These are phyloP conservation scores for Cicer bijugum DNA, from an alignment of 306 rosid species.

Conservation along the genomic window DNA sequence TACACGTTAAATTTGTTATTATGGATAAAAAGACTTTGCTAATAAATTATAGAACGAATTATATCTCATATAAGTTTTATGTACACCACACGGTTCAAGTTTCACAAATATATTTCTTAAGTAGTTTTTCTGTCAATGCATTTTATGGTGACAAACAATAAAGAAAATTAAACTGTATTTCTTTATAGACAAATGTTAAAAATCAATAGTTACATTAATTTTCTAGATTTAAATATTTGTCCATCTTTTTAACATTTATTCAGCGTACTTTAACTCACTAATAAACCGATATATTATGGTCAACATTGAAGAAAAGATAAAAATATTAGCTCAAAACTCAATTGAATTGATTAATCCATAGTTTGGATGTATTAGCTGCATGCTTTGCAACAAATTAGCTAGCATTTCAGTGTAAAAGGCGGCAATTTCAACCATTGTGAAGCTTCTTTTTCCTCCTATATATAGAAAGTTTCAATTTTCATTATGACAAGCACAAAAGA, in stretches of 20 bases:
- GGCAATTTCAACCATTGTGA: slow-evolving; percentile 20
- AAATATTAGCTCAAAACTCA: not conserved
- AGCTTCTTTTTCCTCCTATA: slow-evolving; percentile 3
- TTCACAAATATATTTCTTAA: not conserved
- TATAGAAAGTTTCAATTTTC: slow-evolving; percentile 20
- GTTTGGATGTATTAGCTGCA: slow-evolving; percentile 40
- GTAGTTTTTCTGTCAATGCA: not conserved
- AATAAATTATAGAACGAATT: too few relatives aligned
- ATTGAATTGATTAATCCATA: not conserved
- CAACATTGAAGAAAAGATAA: not conserved
- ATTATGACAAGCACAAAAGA: not conserved
- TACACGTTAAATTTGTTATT: too few relatives aligned
- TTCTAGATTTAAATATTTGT: too few relatives aligned
- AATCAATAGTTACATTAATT: too few relatives aligned
- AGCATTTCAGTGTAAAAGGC: slow-evolving; percentile 5
- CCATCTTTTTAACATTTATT: too few relatives aligned
- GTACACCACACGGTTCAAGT: not conserved
- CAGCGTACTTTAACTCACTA: too few relatives aligned
- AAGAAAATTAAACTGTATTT: not conserved
- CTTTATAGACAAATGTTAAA: too few relatives aligned
- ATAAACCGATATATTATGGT: too few relatives aligned
- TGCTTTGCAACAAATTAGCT: not conserved
- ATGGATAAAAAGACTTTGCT: too few relatives aligned
- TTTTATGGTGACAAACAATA: not conserved
- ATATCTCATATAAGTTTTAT: too few relatives aligned